Evolutionary conservation across 2,329 filamentous ascomycete species (phyloP), one percentile per base, ranked within the genome.

Genomic region (Neopestalotiopsis sp.): DNA sequence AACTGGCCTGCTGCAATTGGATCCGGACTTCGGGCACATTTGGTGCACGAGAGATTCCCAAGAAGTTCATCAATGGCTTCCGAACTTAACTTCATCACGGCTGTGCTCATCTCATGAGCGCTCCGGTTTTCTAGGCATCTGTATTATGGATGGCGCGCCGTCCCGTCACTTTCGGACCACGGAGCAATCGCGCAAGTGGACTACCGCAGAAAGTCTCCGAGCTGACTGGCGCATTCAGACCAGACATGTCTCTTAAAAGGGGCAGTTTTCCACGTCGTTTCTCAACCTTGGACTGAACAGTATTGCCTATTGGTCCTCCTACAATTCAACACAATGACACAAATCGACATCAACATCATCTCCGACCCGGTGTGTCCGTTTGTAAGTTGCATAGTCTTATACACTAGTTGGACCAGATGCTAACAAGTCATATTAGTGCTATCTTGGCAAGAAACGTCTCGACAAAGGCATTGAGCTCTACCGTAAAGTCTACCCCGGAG

Each of bases 371-470:
- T 92, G 68, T 92, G 90, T 76, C 88, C 90, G 2, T 85, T 82
- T 82, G 65, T 67, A 61, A 61, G 56, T 42, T 53, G 20, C 13
- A 20, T 7, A 17, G 5, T 66, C 28, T n/a, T 13, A 14, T 24
- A 5, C 1, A 38, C 30, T 24, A 38, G 40, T 14, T 40, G 9
- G 13, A 20, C 28, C 42, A 66, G 28, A 1, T 14, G 17, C 71
- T 73, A 66, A 81, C 77, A 68, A 13, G 14, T 30, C 10, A 6
- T 28, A 3, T 14, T 81, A 89, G 87, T 92, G 94, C 85, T 96
- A 94, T 79, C 85, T 97, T 17, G 94, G 94, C 79, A 92, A 93
- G 77, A 90, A 90, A 71, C 90, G 92, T 49, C 88, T 97, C 53
- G 88, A 91, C 65, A 87, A 87, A 70, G 93, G 92, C 71, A 95